Evolutionary conservation across 2,329 filamentous ascomycete species (phyloP), one percentile per base, ranked within the genome.

Genomic region (Verticillium nubilum): DNA sequence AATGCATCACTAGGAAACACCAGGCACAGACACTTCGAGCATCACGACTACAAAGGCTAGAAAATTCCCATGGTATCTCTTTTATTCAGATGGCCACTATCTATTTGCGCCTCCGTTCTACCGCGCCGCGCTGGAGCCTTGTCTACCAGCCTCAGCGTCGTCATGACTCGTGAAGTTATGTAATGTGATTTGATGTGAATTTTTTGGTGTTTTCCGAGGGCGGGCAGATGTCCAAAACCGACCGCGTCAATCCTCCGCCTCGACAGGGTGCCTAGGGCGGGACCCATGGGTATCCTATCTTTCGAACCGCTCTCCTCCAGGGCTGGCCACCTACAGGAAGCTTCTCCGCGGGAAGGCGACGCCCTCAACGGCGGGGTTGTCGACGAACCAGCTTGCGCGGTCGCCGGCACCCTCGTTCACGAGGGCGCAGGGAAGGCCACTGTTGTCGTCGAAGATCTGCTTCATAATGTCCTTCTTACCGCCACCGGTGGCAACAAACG

Each of bases 381-480:
- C 95, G 52, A 93, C 92, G 72, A 99, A 98, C 95, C 95, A 99
- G 76, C 87, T 95, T 70, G 92, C 92, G 68, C 92, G 89, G 65
- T 97, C 92, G 52, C 90, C 91, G 3, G 86, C 89, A 50, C 85
- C 86, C 67, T 90, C 85, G 73, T 99, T 99, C 69, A 99, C 88
- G 65, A 98, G 80, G 1, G 91, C 86, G 72, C 92, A 97, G 1
- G 95, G 95, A 61, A 98, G 79, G 35, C 85, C 87, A 9, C 88
- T 87, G 65, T 90, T 88, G 64, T 91, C 86, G 73, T 95, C 91
- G 70, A 99, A 96, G 67, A 98, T 97, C 71, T 90, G 80, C 83
- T 92, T 95, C 84, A 98, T 82, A 58, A 98, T 89, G 2, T 90
- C 91, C 82, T 91, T 91, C 86, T 99, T 99, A 57, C 88, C 89